A percentile compares a stretch with the other conserved stretches of the same genome.
Conservation (phyloP, 768 basidiomycete genomes). For the Coprinopsis marcescibilis region DNA sequence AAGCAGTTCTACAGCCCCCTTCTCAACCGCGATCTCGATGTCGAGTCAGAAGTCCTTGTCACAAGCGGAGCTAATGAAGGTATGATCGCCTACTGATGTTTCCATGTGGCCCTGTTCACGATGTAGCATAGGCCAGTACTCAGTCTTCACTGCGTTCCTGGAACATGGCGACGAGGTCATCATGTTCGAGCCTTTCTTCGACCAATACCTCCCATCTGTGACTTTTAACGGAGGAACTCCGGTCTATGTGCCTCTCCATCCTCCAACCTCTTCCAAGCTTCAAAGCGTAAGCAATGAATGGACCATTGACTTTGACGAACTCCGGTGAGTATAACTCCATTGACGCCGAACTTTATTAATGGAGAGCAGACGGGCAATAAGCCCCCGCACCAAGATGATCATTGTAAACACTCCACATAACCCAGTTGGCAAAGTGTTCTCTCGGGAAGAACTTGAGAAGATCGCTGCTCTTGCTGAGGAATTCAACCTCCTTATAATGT, state of each 20-base stretch:
- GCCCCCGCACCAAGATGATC: constrained; percentile 88
- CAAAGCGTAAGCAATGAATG: constrained; percentile 70
- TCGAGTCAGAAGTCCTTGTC: constrained; percentile 85
- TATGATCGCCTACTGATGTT: constrained; percentile 19
- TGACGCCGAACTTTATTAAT: constrained; percentile 1
- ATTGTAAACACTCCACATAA: constrained; percentile 97
- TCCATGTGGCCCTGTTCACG: constrained; percentile 1
- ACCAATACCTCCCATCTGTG: constrained; percentile 90
- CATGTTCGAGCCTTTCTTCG: constrained; percentile 98
- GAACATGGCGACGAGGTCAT: constrained; percentile 95
- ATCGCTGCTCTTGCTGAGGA: constrained; percentile 88
- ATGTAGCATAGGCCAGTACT: constrained; percentile 78
- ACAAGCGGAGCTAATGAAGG: constrained; percentile 98
- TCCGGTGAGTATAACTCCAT: constrained; percentile 43
- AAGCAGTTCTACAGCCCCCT: constrained; percentile 72
- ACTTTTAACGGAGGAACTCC: constrained; percentile 92
- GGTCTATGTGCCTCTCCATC: constrained; percentile 92
- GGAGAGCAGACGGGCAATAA: constrained; percentile 62
- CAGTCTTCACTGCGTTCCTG: constrained; percentile 88
- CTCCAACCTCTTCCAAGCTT: constrained; percentile 46
- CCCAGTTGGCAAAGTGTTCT: constrained; percentile 97
- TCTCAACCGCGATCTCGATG: constrained; percentile 63
- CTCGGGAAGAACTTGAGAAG: constrained; percentile 69
- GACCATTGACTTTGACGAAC: constrained; percentile 85
- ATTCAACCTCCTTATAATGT: constrained; percentile 86